Base-by-base conservation (phyloP, 2,329 filamentous ascomycete genomes). In the Mollisia scopiformis region DNA sequence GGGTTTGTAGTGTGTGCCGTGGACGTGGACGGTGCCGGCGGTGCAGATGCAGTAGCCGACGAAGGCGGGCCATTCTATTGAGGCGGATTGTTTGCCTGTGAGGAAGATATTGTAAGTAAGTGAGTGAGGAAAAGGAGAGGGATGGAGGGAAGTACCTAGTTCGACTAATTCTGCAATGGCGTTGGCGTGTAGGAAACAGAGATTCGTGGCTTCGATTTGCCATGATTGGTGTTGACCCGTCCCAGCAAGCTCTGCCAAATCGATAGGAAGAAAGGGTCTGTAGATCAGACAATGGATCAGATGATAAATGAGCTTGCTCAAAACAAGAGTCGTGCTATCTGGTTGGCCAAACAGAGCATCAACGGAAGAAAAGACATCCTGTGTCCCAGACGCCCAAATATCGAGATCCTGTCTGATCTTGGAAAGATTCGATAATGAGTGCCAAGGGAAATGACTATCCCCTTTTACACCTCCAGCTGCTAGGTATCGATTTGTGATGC, bases 361-460 rank as follows among this genome's bases (percentile, higher is more conserved):
- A 10, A 93, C 82, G 16, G 88, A 91, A 0, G 88, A 87, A 69
- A 95, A 95, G 8, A 90, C 84, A 62, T 92, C 89, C 64, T 91
- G 88, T 0, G 91, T 93, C 11, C 90, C 91, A 0, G 90, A 88
- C 1, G 91, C 90, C 92, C 92, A 96, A 31, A 91, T 84, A 71
- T 96, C 91, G 25, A 96, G 80, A 69, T 95, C 91, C 65, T 93
- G 90, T 30, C 91, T 85, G 65, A 96, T 95, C 72, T 92, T 93
- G 55, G 92, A 95, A 1, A 96, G 80, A 62, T 90, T 93, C 6
- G 92, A 96, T 21, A 93, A 82, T 1, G 91, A 88, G 72, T 96
- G 92, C 92, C 92, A 96, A 10, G 92, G 92, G 66, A 96, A 96
- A 74, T 96, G 92, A 0, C 91, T 93, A 72, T 96, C 92, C 30